Evolutionary conservation across 495 filamentous ascomycete species (phyloP).

Genomic region (Podospora comata): DNA sequence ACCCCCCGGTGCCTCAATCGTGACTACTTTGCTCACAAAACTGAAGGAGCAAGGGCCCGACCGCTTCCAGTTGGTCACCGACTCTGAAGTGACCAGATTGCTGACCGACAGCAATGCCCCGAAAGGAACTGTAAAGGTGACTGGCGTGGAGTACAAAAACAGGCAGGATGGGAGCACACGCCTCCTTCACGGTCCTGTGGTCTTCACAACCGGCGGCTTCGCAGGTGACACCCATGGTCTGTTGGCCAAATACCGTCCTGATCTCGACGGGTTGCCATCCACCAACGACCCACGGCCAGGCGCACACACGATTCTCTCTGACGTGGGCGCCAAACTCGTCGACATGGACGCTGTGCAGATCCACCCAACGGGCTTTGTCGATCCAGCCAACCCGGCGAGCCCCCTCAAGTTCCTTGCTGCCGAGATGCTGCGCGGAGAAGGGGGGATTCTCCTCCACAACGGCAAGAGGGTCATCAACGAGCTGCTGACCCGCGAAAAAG

Average conservation of each 20-base stretch:
- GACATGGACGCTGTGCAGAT: conserved; percentile 60
- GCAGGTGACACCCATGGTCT: conserved; percentile 55
- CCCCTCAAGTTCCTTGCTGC: conserved; percentile 59
- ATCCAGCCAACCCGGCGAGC: conserved; percentile 47
- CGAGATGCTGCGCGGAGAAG: conserved; percentile 57
- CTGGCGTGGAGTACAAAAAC: conserved; percentile 37
- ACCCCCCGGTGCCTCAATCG: conserved; percentile 54
- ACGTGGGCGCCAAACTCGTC: conserved; percentile 48
- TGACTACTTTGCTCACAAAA: conserved; percentile 46
- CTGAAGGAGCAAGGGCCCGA: conserved; percentile 41
- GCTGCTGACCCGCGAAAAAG: conserved; percentile 51
- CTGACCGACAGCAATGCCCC: conserved; percentile 21
- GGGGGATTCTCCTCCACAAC: conserved; percentile 49
- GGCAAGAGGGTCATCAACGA: conserved; percentile 57
- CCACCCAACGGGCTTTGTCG: conserved; percentile 70
- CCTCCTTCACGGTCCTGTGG: conserved; percentile 48
- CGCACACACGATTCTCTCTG: conserved; percentile 45
- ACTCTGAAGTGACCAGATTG: conserved; percentile 45
- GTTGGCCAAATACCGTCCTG: conserved; percentile 52
- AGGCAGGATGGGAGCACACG: not conserved
- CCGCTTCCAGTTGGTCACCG: conserved; percentile 46
- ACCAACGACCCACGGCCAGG: conserved; percentile 57
- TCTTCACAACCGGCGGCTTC: conserved; percentile 58
- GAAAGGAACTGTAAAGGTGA: conserved; percentile 19
- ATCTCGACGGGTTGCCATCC: conserved; percentile 54